Evolutionary conservation across 2,329 filamentous ascomycete genomes (phyloP).

Genomic region (Cordyceps sp.): DNA sequence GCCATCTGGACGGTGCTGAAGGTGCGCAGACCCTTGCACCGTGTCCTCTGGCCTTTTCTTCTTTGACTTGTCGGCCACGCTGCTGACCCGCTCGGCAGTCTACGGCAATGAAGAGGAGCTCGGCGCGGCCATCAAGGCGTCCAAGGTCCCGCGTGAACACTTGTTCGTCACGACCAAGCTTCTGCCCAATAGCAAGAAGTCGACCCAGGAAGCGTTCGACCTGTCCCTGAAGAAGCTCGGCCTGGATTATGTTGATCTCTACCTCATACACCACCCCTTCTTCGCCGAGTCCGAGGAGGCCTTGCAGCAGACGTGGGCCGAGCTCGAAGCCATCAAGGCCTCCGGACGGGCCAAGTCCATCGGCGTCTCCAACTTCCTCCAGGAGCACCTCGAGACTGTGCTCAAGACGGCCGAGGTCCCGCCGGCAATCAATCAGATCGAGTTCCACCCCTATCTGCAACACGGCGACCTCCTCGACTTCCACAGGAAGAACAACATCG

Average conservation of each 20-base stretch:
- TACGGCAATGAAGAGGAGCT: constrained; percentile 55
- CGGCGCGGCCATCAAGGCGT: constrained; percentile 52
- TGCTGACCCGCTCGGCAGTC: constrained; percentile 15
- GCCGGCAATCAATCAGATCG: constrained; percentile 66
- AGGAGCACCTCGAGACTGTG: constrained; percentile 35
- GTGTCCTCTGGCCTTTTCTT: background rate
- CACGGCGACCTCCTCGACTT: constrained; percentile 42
- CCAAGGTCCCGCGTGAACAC: constrained; percentile 45
- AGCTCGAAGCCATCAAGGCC: constrained; percentile 48
- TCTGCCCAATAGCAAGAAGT: constrained; percentile 19
- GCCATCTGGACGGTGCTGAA: constrained; percentile 62
- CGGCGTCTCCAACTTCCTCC: constrained; percentile 61
- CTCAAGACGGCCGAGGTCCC: constrained; percentile 40
- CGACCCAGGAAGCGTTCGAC: constrained; percentile 33
- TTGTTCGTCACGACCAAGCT: constrained; percentile 54
- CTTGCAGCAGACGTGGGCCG: constrained; percentile 42
- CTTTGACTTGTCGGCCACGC: too few relatives aligned
- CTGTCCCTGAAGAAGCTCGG: constrained; percentile 47
- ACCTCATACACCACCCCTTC: constrained; percentile 44
- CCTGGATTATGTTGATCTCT: constrained; percentile 57
- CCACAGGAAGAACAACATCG: constrained; percentile 39
- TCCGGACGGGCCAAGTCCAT: constrained; percentile 52
- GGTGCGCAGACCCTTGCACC: constrained; percentile 29
- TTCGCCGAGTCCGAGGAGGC: constrained; percentile 29
- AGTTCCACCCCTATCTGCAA: constrained; percentile 62